Base-by-base conservation (phyloP, 1,284 basidiomycete genomes). In the Puccinia novopanici region DNA sequence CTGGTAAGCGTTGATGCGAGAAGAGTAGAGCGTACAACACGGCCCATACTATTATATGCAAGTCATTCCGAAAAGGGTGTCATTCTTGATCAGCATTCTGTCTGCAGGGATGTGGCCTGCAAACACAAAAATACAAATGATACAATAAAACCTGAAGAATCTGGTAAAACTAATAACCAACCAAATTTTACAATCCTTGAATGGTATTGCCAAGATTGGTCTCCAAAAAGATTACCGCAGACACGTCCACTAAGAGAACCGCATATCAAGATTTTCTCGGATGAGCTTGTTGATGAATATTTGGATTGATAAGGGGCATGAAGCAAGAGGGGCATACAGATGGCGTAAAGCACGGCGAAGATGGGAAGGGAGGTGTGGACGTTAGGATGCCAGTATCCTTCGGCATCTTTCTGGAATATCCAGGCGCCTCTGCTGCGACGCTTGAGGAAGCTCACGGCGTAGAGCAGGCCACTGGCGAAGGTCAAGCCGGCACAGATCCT, bases 351-450 rank as follows among this genome's bases (percentile, higher is more conserved):
- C 30, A 57, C 54, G 30, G 52, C 71, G 50, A 57, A 57, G 13
- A 73, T 73, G 3, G 71, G 71, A 50, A 57, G 50, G 24, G 71
- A 30, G 34, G 54, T 54, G 17, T 73, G 71, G 1, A 73, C 52
- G 40, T 73, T 73, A 15, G 71, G 71, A 73, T 73, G 71, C 48
- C 71, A 73, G 37, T 73, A 73, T 50, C 71, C 71, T 40, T 73
- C 24, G 22, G 13, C 27, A 24, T 73, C 71, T n/a, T 55, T 73
- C 42, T 55, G 27, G 37, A 73, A 40, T 30, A 73, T 37, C 71
- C 71, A 73, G 1, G 34, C 19, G 2, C 71, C 71, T 54, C 37
- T 55, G 54, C 37, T 55, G 3, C 52, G 37, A 37, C 52, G 50
- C 50, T 73, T 73, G 27, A 54, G 57, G 30, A 73, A 57, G 30